Conservation (phyloP, 169 alveolate genomes). For the Babesia sp. region DNA sequence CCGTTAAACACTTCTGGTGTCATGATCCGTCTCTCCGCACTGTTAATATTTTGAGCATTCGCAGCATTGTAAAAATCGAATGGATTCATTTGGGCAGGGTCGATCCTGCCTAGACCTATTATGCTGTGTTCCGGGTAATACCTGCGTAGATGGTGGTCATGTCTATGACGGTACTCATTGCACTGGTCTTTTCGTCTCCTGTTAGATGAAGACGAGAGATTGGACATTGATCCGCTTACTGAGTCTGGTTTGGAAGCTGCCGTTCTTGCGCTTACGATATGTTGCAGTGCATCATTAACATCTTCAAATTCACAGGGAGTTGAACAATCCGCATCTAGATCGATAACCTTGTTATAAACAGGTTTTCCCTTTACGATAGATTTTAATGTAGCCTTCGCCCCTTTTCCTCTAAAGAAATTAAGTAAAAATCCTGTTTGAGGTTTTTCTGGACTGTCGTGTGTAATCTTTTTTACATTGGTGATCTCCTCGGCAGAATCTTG, state of each 20-base stretch:
- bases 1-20: slow-evolving; percentile 51
- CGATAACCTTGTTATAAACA: slow-evolving; percentile 31
- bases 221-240: slow-evolving; percentile 8
- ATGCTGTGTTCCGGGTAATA: not conserved
- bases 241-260: slow-evolving; percentile 6
- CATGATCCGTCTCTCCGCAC: slow-evolving; percentile 1
- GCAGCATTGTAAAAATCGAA: slow-evolving; percentile 2
- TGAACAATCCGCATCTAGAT: slow-evolving; percentile 16
- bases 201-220: not conserved
- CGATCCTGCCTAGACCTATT: slow-evolving; percentile 20
- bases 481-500: not conserved
- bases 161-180: not conserved
- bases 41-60: not conserved
- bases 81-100: slow-evolving; percentile 15
- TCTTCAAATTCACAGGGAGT: slow-evolving; percentile 19
- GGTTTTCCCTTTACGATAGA: slow-evolving; percentile 35
- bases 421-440: slow-evolving; percentile 34
- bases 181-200: slow-evolving; percentile 7
- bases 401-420: slow-evolving; percentile 30
- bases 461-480: not conserved
- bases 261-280: not conserved
- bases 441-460: not conserved
- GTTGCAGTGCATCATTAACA: slow-evolving; percentile 19
- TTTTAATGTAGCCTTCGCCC: slow-evolving; percentile 28
- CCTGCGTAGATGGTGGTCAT: slow-evolving; percentile 1